Evolutionary conservation across 768 basidiomycete genomes (phyloP).

Genomic region (Tricholoma saponaceum): DNA sequence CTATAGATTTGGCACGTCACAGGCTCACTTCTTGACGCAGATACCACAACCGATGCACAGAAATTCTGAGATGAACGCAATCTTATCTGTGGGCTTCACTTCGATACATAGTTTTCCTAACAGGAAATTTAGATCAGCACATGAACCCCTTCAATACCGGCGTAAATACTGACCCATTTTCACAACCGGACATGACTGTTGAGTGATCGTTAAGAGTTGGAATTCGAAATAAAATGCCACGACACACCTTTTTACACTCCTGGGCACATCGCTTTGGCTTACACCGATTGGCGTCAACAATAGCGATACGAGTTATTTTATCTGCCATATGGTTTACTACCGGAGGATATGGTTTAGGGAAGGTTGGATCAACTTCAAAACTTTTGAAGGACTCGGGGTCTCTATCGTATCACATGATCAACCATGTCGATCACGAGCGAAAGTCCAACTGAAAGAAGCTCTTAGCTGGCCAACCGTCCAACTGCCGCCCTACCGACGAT

Average conservation of each 20-base stretch:
- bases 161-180: conserved; percentile 18
- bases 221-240: conserved; percentile 4
- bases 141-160: not conserved
- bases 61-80: conserved; percentile 98
- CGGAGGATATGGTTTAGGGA: conserved; percentile 11
- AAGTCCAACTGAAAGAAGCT: too few species aligned
- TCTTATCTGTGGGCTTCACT: conserved; percentile 93
- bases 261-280: conserved; percentile 97
- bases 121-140: not conserved
- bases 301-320: conserved; percentile 97
- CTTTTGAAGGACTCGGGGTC: conserved; percentile 3
- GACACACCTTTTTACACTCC: conserved; percentile 90
- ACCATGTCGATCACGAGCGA: not conserved
- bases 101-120: conserved; percentile 94
- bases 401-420: conserved; percentile 14
- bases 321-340: conserved; percentile 59
- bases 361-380: conserved; percentile 13
- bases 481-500: too few species aligned
- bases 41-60: conserved; percentile 99
- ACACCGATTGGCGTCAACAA: conserved; percentile 88
- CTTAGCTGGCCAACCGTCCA: too few species aligned
- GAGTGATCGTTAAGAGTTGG: conserved; percentile 9
- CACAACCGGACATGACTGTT: conserved; percentile 22
- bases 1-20: not conserved
- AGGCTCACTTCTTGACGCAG: conserved; percentile 93